Percentiles rank a stretch among this genome's conserved stretches.
Evolutionary conservation across 2,329 filamentous ascomycete genomes (phyloP).

Genomic region (Pyrenochaeta sp.): DNA sequence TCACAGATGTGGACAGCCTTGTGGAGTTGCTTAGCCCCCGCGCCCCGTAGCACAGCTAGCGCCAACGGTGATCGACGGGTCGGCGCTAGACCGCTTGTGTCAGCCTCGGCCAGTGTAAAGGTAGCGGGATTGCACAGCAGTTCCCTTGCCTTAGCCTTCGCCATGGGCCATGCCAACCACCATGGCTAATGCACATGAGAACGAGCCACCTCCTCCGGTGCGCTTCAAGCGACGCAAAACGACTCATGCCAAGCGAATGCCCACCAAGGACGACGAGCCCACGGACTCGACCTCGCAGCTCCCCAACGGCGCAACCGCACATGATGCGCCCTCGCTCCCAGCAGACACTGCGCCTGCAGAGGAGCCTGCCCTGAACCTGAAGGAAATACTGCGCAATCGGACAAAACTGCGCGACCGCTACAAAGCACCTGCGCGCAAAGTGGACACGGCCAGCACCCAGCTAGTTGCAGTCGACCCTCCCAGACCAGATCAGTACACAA

Average conservation of each 20-base stretch:
- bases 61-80: too few species aligned
- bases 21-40: too few species aligned
- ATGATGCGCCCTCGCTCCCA: conserved; percentile 15
- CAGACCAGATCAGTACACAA: conserved; percentile 27
- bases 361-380: conserved; percentile 31
- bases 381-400: conserved; percentile 41
- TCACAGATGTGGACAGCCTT: too few species aligned
- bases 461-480: conserved; percentile 26
- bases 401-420: conserved; percentile 37
- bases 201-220: conserved; percentile 20
- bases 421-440: conserved; percentile 25
- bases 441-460: conserved; percentile 22
- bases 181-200: conserved; percentile 25
- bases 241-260: conserved; percentile 31
- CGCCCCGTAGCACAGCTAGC: too few species aligned
- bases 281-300: conserved; percentile 3
- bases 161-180: conserved; percentile 4
- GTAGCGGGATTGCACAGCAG: too few species aligned
- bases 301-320: conserved; percentile 10
- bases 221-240: conserved; percentile 45
- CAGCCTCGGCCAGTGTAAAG: conserved; percentile 12
- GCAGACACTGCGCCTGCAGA: conserved; percentile 19
- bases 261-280: conserved; percentile 19
- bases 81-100: too few species aligned
- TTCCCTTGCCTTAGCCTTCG: not conserved